Conservation (phyloP, 1,139 yeast genomes). For the Pichia sp. region DNA sequence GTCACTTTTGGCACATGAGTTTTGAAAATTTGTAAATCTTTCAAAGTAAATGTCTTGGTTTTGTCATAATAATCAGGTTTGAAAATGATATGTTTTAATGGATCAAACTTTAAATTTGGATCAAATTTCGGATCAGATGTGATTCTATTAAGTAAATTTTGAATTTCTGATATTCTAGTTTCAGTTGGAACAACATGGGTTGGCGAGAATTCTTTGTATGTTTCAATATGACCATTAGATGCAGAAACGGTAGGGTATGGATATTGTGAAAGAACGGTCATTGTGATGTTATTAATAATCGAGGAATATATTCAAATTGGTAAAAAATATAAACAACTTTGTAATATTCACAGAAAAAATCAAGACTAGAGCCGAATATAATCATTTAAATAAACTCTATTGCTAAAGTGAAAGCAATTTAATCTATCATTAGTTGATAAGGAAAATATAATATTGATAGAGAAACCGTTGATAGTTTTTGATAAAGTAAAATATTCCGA, state of each 20-base stretch:
- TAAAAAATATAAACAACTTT: no score
- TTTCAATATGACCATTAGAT: conserved; percentile 23
- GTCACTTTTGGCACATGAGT: conserved; percentile 30
- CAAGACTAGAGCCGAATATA: no score
- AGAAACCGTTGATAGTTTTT: no score
- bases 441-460: no score
- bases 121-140: conserved; percentile 12
- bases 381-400: no score
- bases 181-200: conserved; percentile 26
- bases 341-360: no score
- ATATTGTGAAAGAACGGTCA: conserved; percentile 23
- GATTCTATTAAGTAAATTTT: neutral
- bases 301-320: no score
- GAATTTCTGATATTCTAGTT: conserved; percentile 15
- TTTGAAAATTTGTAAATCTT: conserved; percentile 24
- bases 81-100: conserved; percentile 39
- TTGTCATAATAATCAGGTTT: conserved; percentile 32
- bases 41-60: conserved; percentile 43
- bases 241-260: conserved; percentile 12
- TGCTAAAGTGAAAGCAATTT: no score
- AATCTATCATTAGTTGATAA: no score
- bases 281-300: neutral
- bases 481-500: no score
- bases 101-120: conserved; percentile 34
- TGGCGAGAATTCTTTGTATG: conserved; percentile 22